Percentiles rank a stretch among this genome's conserved stretches.
phyloP scores from a whole-genome alignment of 768 basidiomycete genomes.

The Holtermanniella nyarrowii region DNA sequence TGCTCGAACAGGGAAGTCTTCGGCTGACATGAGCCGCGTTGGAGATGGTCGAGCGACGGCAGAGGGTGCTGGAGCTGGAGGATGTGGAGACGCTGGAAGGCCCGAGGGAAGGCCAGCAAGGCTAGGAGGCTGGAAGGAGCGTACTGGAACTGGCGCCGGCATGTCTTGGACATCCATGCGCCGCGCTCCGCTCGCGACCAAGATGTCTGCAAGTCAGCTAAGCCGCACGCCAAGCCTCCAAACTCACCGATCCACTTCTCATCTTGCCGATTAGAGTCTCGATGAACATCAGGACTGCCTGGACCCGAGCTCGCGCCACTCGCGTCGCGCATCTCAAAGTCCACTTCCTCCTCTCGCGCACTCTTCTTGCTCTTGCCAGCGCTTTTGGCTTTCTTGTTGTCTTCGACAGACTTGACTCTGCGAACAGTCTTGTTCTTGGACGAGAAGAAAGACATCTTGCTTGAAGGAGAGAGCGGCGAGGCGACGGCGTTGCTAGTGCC shows the following conservation, averaged over 20 bases:
- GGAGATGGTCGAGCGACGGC: constrained; percentile 1
- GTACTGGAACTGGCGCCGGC: not conserved
- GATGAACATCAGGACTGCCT: constrained; percentile 7
- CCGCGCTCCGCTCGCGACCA: constrained; percentile 33
- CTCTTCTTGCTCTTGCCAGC: not conserved
- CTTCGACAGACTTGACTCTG: constrained; percentile 12
- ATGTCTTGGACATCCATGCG: constrained; percentile 30
- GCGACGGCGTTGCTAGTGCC: too few relatives aligned
- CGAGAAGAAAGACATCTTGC: constrained; percentile 8
- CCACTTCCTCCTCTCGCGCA: constrained; percentile 16
- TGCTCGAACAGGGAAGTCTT: not conserved
- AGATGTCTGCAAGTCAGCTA: constrained; percentile 21
- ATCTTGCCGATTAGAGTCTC: constrained; percentile 14
- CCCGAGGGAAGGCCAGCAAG: too few relatives aligned
- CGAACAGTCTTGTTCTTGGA: constrained; percentile 5
- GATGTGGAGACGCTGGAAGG: constrained; percentile 10
- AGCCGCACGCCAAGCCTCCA: not conserved
- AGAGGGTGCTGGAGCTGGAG: not conserved
- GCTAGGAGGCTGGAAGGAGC: not conserved
- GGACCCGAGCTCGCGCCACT: constrained; percentile 21
- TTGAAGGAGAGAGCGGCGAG: too few relatives aligned
- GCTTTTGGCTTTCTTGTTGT: not conserved
- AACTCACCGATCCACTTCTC: constrained; percentile 39
- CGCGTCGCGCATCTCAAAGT: constrained; percentile 28
- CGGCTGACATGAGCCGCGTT: not conserved